Base-by-base conservation (phyloP, 169 alveolate species). In the Cryptosporidium viatorum region DNA sequence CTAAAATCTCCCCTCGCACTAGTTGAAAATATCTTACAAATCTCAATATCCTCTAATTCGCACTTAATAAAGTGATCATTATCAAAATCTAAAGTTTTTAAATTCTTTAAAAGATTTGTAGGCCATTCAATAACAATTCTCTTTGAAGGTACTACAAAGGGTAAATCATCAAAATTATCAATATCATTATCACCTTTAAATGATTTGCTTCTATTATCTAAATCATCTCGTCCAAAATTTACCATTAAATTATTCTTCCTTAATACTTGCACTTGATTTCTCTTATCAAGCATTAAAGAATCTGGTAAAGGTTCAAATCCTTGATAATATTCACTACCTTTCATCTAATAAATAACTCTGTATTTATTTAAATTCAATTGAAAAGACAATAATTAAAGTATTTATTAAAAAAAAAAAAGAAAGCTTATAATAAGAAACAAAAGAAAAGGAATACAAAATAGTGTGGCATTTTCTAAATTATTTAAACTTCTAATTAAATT, bases 51-150 rank as follows among this genome's bases (percentile, higher is more conserved):
- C 0, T n/a, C 67, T 10, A 55, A 6, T 8, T 55, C 67, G 4
- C 7, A 26, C 37, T 55, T 55, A 10, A 14, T 8, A 41, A 26
- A 26, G 37, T 26, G 18, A 0, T 18, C 3, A 26, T 26, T 55
- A 37, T 26, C 67, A 55, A 55, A 55, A 45, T 16, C 21, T 14
- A 45, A 12, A 45, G 21, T 3, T 14, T 12, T 45, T 14, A 45
- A 45, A 45, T 10, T 45, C 21, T 45, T 45, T 16, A 45, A 16
- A 26, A 55, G 67, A 18, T 43, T 6, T 18, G 23, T 14, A 41
- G 84, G 86, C 86, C 86, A 73, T 14, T 73, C 71, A 14, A 73
- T 73, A 16, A 35, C 29, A 21, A 73, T 73, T 50, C 71, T 73
- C 50, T 35, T 59, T 12, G 86, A 73, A 41, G 68, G 55, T 12